Conservation (phyloP, 2,329 filamentous ascomycete species). For the Aspergillus sp. region DNA sequence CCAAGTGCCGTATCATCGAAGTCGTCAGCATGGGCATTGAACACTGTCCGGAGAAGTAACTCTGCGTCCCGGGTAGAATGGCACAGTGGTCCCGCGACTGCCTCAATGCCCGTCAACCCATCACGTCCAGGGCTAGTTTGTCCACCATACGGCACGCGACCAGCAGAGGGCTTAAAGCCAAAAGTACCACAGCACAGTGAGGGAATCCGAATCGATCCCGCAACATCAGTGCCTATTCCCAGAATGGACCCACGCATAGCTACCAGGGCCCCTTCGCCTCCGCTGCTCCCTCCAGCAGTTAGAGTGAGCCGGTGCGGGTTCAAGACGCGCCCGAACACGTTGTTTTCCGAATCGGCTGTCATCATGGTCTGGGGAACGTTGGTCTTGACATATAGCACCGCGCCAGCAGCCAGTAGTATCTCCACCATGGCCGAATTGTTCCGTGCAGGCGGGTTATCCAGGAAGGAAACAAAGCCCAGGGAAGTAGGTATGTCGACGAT, state of each 20-base stretch:
- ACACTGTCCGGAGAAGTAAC: slow-evolving; percentile 2
- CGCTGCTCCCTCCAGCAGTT: slow-evolving; percentile 17
- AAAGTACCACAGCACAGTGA: slow-evolving; percentile 37
- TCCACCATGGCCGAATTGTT: slow-evolving; percentile 46
- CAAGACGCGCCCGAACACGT: slow-evolving; percentile 14
- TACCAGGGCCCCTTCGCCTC: slow-evolving; percentile 27
- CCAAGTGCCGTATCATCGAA: neutral
- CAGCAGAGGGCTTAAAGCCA: slow-evolving; percentile 32
- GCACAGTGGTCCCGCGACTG: neutral
- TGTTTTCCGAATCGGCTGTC: slow-evolving; percentile 11
- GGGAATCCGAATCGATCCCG: slow-evolving; percentile 38
- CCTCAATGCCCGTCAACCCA: neutral
- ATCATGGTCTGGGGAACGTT: slow-evolving; percentile 54
- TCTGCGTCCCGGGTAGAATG: neutral
- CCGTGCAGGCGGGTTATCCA: slow-evolving; percentile 39
- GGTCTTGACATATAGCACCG: slow-evolving; percentile 61
- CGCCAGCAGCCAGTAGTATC: slow-evolving; percentile 52
- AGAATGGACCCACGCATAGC: slow-evolving; percentile 25
- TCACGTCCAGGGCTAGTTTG: slow-evolving; percentile 29
- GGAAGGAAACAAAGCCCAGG: slow-evolving; percentile 54
- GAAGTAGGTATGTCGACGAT: slow-evolving; percentile 51
- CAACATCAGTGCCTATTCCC: slow-evolving; percentile 30
- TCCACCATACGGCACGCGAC: slow-evolving; percentile 26
- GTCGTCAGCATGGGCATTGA: neutral
- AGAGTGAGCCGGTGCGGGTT: slow-evolving; percentile 16